A percentile compares a stretch with the other conserved stretches of the same genome.
phyloP scores from a whole-genome alignment of 768 basidiomycete genomes.

The Phylloporus arenicola region DNA sequence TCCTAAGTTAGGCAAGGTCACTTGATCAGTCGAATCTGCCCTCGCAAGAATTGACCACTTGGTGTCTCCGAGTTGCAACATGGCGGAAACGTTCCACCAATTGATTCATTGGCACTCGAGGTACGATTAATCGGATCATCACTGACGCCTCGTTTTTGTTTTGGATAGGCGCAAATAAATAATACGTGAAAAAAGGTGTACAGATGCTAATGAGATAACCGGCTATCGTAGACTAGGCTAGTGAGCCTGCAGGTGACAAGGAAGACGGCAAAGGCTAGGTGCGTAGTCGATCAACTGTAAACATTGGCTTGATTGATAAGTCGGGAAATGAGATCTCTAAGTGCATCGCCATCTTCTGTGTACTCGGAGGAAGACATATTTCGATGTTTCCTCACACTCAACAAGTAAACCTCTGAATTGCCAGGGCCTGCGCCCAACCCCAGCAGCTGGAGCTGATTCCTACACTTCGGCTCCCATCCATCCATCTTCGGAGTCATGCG shows the following conservation, averaged over 20 bases:
- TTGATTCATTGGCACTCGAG: too few species aligned
- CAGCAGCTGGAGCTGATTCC: constrained; percentile 9
- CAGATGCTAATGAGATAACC: not conserved
- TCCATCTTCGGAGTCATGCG: not conserved
- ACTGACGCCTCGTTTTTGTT: too few species aligned
- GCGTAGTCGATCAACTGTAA: not conserved
- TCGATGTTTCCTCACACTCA: constrained; percentile 11
- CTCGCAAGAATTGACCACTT: not conserved
- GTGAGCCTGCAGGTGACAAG: not conserved
- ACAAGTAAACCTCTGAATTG: constrained; percentile 1
- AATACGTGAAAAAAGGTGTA: not conserved
- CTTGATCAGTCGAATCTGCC: not conserved
- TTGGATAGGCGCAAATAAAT: not conserved
- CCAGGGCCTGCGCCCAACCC: not conserved
- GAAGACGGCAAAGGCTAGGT: not conserved
- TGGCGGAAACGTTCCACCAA: too few species aligned
- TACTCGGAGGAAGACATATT: constrained; percentile 7
- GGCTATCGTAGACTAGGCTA: constrained; percentile 2
- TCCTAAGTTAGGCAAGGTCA: too few species aligned
- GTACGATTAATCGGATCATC: too few species aligned
- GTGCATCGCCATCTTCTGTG: constrained; percentile 11
- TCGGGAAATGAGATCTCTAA: constrained; percentile 10
- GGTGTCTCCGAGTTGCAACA: too few species aligned
- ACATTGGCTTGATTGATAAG: not conserved
- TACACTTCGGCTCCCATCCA: constrained; percentile 13